Percentiles rank a stretch among this genome's conserved stretches.
Evolutionary conservation across 805 yeast genomes (phyloP).

Genomic region (Wickerhamia fluorescens): DNA sequence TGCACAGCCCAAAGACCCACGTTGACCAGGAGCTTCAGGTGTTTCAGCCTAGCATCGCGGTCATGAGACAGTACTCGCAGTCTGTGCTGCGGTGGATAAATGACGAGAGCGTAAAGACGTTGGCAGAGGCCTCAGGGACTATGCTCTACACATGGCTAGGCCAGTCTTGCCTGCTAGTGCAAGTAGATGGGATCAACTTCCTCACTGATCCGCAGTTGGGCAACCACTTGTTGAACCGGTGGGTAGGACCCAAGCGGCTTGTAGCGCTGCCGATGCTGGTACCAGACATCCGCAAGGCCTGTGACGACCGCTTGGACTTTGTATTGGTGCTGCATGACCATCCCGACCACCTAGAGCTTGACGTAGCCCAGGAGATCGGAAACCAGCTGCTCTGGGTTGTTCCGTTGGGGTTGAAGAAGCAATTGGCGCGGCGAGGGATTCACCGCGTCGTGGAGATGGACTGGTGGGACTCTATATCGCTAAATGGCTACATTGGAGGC

Average conservation of each 20-base stretch:
- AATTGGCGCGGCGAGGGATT: constrained; percentile 53
- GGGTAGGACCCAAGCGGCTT: constrained; percentile 80
- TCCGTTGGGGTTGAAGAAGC: constrained; percentile 68
- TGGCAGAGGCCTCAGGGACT: constrained; percentile 1
- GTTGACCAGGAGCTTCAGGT: constrained; percentile 55
- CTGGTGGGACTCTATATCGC: constrained; percentile 72
- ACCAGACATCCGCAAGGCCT: constrained; percentile 42
- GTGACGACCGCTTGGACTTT: constrained; percentile 55
- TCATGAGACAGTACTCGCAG: constrained; percentile 26
- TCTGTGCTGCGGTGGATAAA: too few relatives aligned
- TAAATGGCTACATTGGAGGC: constrained; percentile 33
- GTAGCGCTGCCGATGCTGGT: constrained; percentile 65
- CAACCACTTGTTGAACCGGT: constrained; percentile 52
- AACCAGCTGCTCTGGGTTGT: constrained; percentile 75
- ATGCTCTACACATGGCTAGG: constrained; percentile 86
- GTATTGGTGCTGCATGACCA: constrained; percentile 88
- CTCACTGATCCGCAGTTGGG: constrained; percentile 82
- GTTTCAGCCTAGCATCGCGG: constrained; percentile 47
- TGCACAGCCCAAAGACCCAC: constrained; percentile 24
- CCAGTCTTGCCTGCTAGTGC: constrained; percentile 77
- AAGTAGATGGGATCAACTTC: constrained; percentile 63
- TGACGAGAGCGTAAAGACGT: too few relatives aligned
- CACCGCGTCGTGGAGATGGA: constrained; percentile 66
- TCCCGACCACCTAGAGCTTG: constrained; percentile 85
- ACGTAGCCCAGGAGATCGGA: constrained; percentile 44